Conservation (phyloP, 257 asterid species). For the Fraxinus americana region DNA sequence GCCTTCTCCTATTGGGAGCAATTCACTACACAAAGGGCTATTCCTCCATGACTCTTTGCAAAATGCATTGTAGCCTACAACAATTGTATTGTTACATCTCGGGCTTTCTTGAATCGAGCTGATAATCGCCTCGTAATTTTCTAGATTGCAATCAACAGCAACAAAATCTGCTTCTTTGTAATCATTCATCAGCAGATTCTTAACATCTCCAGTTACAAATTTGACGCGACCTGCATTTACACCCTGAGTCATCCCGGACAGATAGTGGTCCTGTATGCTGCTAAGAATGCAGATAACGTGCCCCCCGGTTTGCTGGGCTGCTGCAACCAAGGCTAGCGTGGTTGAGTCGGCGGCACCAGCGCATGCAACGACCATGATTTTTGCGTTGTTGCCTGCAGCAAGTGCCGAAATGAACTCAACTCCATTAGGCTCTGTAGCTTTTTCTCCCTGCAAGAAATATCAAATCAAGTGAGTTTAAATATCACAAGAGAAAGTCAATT, state of each 20-base stretch:
- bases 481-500: background rate
- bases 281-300: constrained; percentile 67
- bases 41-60: constrained; percentile 64
- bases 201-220: constrained; percentile 54
- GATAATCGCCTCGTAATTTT: constrained; percentile 55
- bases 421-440: constrained; percentile 66
- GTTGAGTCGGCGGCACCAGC: constrained; percentile 61
- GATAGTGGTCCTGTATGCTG: constrained; percentile 34
- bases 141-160: constrained; percentile 71
- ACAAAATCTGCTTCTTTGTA: constrained; percentile 64
- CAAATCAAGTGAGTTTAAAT: background rate
- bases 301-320: constrained; percentile 86
- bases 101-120: constrained; percentile 35
- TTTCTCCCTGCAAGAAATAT: constrained; percentile 48
- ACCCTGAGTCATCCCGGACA: constrained; percentile 38
- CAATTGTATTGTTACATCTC: constrained; percentile 29
- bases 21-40: constrained; percentile 44
- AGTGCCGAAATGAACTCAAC: constrained; percentile 85
- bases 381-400: constrained; percentile 86
- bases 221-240: constrained; percentile 38
- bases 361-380: constrained; percentile 60
- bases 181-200: constrained; percentile 29
- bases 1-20: constrained; percentile 87
- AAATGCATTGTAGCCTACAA: constrained; percentile 78
- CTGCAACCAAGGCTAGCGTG: constrained; percentile 65